These are phyloP conservation scores for Geum urbanum DNA, from an alignment of 306 rosid genomes.

Conservation along the genomic window DNA sequence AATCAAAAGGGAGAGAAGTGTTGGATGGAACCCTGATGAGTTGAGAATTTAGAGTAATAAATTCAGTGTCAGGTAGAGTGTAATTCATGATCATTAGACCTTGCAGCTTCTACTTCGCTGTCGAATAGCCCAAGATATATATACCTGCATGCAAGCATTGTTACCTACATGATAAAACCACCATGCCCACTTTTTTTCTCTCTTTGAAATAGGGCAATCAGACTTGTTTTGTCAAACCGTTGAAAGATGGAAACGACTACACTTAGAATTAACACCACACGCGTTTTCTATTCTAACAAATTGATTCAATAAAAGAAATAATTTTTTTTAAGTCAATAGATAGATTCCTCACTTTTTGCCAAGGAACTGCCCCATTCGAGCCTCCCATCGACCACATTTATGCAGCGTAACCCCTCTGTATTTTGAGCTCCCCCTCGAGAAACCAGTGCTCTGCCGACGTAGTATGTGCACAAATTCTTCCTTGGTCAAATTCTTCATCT, in stretches of 20 bases:
- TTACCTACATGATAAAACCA: conserved; percentile 78
- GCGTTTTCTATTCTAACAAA: conserved; percentile 34
- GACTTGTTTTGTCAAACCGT: conserved; percentile 49
- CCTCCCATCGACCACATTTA: conserved; percentile 99
- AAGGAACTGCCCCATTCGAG: conserved; percentile 98
- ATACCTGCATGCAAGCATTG: conserved; percentile 98
- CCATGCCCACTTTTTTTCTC: conserved; percentile 66
- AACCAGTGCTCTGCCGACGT: conserved; percentile 94
- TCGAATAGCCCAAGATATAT: conserved; percentile 99
- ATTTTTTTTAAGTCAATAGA: conserved; percentile 28
- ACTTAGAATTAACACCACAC: conserved; percentile 38
- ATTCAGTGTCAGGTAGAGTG: conserved; percentile 67
- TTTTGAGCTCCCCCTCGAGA: conserved; percentile 95
- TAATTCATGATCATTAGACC: conserved; percentile 92
- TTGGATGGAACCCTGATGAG: conserved; percentile 70
- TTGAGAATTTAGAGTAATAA: conserved; percentile 71
- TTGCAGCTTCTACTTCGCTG: conserved; percentile 99
- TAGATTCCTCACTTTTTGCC: conserved; percentile 93
- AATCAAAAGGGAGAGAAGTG: conserved; percentile 70
- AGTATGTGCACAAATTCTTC: conserved; percentile 97
- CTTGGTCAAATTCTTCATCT: conserved; percentile 81
- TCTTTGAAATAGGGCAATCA: conserved; percentile 68
- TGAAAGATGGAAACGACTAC: conserved; percentile 35
- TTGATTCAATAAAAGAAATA: conserved; percentile 11
- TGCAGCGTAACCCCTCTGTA: conserved; percentile 96